Base-by-base conservation (phyloP, 306 rosid species). In the Vigna reflexopilosa region DNA sequence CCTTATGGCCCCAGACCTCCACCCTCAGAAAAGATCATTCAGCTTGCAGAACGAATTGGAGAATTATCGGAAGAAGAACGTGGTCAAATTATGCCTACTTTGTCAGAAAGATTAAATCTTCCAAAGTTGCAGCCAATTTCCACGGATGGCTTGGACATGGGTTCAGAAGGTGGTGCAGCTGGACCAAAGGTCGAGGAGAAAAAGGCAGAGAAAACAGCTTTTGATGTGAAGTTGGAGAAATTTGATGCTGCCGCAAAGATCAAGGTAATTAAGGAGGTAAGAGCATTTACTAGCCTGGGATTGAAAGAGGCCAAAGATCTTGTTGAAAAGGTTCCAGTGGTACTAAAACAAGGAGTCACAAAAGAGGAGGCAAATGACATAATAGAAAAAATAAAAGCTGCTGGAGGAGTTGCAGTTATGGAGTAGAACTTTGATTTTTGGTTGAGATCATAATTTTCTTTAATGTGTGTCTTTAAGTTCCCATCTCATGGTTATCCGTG, bases 261-360 rank as follows among this genome's bases (percentile, higher is more conserved):
- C 81, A 86, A 86, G 83, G 89, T 86, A 81, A 86, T 83, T 62
- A 86, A 86, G 83, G 89, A 86, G 81, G 87, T 86, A 61, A 83
- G 89, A 77, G 54, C 87, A 47, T 86, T 86, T 55, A 86, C 89
- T 45, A 77, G 36, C 77, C 59, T 86, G 49, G 89, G 89, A 80
- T 67, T 86, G 83, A 83, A 86, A 83, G 89, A 86, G 72, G 89
- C 89, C 71, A 86, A 86, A 73, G 89, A 86, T 80, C 89, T 86
- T 28, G 87, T 86, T 48, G 89, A 86, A 80, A 86, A 86, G 80
- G 89, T 30, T 44, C 89, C 89, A 0, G 77, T 50, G 22, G 72
- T 86, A 32, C 81, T 86, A 57, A 86, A 86, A 80, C 87, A 80
- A 83, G 89, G 89, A 9, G 50, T 83, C 72, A 80, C 89, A n/a